Evolutionary conservation across 164 flowering plant genomes (phyloP), one percentile per base, ranked within the genome.

Genomic region (Annona cherimola): DNA sequence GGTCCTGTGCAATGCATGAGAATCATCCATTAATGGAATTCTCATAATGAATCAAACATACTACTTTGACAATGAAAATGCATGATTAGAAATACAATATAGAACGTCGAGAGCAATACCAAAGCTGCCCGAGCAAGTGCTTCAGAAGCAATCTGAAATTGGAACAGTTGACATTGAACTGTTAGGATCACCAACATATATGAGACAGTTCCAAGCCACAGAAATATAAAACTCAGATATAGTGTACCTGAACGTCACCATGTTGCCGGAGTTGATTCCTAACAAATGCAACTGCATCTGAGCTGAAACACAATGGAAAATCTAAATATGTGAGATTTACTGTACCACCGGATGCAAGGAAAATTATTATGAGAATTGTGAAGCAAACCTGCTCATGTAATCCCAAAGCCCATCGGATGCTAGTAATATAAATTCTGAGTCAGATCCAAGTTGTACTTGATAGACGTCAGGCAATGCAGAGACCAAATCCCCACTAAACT

Each of bases 321-420:
- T 2, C 14, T 12, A 50, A 50, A 50, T 50, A 50, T 11, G 14
- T 50, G 57, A 50, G 2, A 8, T 50, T 50, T 50, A 7, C 14
- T 16, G 14, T 50, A 9, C 57, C 57, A 50, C 57, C 14, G 14
- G 9, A 50, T 50, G 57, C 9, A 50, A 9, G 14, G 55, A 2
- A 16, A 50, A 50, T 50, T 20, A 20, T 5, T 16, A 9, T 7
- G 4, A 12, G n/a, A 57, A 14, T 60, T 71, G 42, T 9, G 16
- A 40, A 2, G 14, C 73, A 50, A 42, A 95, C 99, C 97, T 90
- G 72, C 81, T 90, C 75, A 95, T 87, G 84, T 95, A 95, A 81
- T 95, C 99, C 99, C 97, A 95, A 68, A 95, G 83, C 57, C 99
- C 99, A 85, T 95, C 99, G 71, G 98, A 89, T 67, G 99, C 98